Conservation (phyloP, 2,329 filamentous ascomycete genomes). For the Monosporascus sp. region DNA sequence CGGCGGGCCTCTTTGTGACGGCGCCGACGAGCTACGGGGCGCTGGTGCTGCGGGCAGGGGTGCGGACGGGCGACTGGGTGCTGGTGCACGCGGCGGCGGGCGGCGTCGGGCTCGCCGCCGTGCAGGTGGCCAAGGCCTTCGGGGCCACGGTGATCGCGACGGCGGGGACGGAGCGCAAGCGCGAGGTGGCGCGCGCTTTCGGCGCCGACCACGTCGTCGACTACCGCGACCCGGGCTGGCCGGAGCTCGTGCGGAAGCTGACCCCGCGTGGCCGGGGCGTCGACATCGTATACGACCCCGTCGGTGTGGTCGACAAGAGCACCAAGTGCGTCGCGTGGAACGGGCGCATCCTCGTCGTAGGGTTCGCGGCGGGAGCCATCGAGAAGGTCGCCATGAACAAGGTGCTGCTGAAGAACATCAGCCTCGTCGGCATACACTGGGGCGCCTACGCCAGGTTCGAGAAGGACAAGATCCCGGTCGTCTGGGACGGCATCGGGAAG, state of each 20-base stretch:
- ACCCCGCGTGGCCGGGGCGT: constrained; percentile 70
- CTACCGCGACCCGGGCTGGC: constrained; percentile 63
- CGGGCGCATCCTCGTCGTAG: constrained; percentile 79
- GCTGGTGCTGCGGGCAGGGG: constrained; percentile 69
- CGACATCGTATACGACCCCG: constrained; percentile 93
- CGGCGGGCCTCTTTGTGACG: constrained; percentile 86
- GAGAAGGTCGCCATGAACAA: constrained; percentile 93
- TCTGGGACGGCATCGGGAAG: constrained; percentile 79
- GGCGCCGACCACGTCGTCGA: constrained; percentile 82
- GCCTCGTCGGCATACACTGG: constrained; percentile 87
- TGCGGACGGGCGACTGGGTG: constrained; percentile 79
- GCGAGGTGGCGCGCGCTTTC: constrained; percentile 71
- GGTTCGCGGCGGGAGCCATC: constrained; percentile 80
- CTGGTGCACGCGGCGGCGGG: constrained; percentile 90
- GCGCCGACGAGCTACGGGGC: constrained; percentile 86
- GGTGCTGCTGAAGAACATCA: constrained; percentile 89
- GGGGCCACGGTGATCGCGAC: constrained; percentile 93
- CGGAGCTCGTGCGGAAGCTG: constrained; percentile 68
- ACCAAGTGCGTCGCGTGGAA: constrained; percentile 95
- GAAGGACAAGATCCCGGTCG: constrained; percentile 60
- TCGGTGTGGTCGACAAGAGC: constrained; percentile 80
- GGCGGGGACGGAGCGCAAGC: constrained; percentile 74
- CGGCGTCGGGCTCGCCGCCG: constrained; percentile 84
- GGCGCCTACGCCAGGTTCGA: constrained; percentile 76
- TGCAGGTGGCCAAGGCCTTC: constrained; percentile 89